These are phyloP conservation scores for Hygrophila difformis DNA, from an alignment of 257 asterid species.

Conservation along the genomic window DNA sequence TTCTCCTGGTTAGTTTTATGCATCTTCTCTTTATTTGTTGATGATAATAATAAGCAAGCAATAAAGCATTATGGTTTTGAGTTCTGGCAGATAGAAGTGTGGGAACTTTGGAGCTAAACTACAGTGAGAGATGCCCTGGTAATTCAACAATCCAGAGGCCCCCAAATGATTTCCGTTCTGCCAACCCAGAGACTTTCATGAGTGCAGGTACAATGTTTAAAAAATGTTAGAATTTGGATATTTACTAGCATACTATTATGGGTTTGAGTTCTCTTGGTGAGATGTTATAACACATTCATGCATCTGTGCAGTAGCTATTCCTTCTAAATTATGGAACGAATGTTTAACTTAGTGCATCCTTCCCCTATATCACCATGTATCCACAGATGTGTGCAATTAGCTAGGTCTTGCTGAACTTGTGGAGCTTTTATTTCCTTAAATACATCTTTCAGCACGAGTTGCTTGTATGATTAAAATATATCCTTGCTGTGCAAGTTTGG, in stretches of 20 bases:
- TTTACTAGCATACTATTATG: too few relatives aligned
- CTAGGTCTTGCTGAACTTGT: too few relatives aligned
- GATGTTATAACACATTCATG: too few relatives aligned
- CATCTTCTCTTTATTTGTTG: not conserved
- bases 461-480: too few relatives aligned
- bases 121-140: conserved; percentile 33
- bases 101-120: conserved; percentile 39
- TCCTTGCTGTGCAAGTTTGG: not conserved
- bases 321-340: too few relatives aligned
- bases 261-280: too few relatives aligned
- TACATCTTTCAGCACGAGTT: too few relatives aligned
- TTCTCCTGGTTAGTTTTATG: conserved; percentile 52
- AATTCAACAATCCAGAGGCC: conserved; percentile 34
- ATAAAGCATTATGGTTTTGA: not conserved
- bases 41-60: not conserved
- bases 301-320: not conserved
- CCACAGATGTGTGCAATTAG: too few relatives aligned
- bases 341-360: too few relatives aligned
- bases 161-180: conserved; percentile 28
- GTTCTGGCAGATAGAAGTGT: conserved; percentile 40
- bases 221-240: not conserved
- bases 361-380: too few relatives aligned
- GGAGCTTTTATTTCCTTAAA: too few relatives aligned
- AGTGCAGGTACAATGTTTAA: conserved; percentile 33
- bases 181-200: conserved; percentile 36